These are phyloP conservation scores for Phytopythium ostracodes DNA, from an alignment of 352 stramenopile genomes.

Conservation along the genomic window DNA sequence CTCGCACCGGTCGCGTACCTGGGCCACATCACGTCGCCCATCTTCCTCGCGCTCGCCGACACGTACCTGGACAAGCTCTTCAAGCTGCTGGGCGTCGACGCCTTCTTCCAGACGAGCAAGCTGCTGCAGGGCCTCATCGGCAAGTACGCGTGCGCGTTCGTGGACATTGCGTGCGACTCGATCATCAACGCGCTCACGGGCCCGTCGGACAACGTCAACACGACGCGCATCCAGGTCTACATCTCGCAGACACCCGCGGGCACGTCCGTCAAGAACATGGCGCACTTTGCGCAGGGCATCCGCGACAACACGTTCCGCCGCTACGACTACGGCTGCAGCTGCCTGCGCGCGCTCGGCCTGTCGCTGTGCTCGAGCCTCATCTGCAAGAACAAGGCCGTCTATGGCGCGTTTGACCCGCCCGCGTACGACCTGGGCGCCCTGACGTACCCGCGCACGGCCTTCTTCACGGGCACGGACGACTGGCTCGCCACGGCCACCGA, in stretches of 20 bases:
- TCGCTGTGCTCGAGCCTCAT: conserved; percentile 34
- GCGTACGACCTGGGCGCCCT: conserved; percentile 37
- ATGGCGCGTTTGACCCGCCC: conserved; percentile 44
- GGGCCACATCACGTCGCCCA: conserved; percentile 30
- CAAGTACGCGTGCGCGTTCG: conserved; percentile 49
- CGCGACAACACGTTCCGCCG: conserved; percentile 50
- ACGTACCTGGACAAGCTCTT: conserved; percentile 45
- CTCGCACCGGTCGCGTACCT: conserved; percentile 48
- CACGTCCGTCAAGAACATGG: conserved; percentile 64
- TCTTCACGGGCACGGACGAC: conserved; percentile 50
- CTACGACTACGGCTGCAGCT: conserved; percentile 63
- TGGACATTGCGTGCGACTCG: conserved; percentile 37
- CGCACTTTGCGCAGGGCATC: conserved; percentile 56
- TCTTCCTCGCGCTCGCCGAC: conserved; percentile 38
- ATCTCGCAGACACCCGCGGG: conserved; percentile 54
- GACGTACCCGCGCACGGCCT: conserved; percentile 42
- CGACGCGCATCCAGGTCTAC: conserved; percentile 56
- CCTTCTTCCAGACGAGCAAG: conserved; percentile 42
- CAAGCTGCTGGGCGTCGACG: conserved; percentile 32
- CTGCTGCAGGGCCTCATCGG: conserved; percentile 50
- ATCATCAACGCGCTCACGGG: conserved; percentile 56
- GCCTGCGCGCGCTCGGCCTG: conserved; percentile 27
- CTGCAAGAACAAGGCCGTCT: conserved; percentile 56
- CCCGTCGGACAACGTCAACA: conserved; percentile 50
- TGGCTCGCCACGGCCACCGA: conserved; percentile 44